Base-by-base conservation (phyloP, 2,329 filamentous ascomycete genomes). In the Colletotrichum higginsianum region DNA sequence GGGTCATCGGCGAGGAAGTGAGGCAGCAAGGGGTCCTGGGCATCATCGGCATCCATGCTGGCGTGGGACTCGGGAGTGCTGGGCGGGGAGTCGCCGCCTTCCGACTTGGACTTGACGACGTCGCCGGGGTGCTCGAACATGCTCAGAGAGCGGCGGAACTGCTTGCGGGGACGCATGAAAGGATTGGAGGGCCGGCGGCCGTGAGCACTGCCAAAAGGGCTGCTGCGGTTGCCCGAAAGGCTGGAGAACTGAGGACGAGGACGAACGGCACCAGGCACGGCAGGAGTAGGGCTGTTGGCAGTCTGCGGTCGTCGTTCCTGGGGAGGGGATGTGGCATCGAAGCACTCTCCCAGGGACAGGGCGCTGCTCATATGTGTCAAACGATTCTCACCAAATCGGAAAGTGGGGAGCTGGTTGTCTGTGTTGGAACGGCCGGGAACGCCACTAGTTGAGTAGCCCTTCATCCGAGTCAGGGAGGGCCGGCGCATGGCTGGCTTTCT, bases 101-200 rank as follows among this genome's bases (percentile, higher is more conserved):
- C 81, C 2, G 79, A 86, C 80, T 95, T 94, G 67, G 91, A 87
- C 83, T 94, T 94, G 85, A 97, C 93, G 66, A 98, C 87, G 79
- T 98, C 96, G 75, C 90, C 93, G 4, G 95, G 93, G 80, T 93
- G 91, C 84, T 98, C 96, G 83, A 97, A 99, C 96, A 99, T 99
- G 88, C 96, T 98, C 79, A 98, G 85, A 30, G 96, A 97, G 75
- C 96, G 91, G 72, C 96, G 92, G 79, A 96, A 96, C 80, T 96
- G 94, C 79, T 97, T 97, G 75, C 95, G 90, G 55, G 93, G 93
- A 73, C 94, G 91, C 77, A 91, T 85, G 75, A 93, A 89, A 67
- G 89, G 93, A 80, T 91, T 95, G 60, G 89, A 92, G 72, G 85
- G 88, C 75, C 95, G 94, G 74, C 95, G 91, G 67, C 91, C 84